Evolutionary conservation across 2,329 filamentous ascomycete species (phyloP).

Genomic region (Chaetomiaceae sp.): DNA sequence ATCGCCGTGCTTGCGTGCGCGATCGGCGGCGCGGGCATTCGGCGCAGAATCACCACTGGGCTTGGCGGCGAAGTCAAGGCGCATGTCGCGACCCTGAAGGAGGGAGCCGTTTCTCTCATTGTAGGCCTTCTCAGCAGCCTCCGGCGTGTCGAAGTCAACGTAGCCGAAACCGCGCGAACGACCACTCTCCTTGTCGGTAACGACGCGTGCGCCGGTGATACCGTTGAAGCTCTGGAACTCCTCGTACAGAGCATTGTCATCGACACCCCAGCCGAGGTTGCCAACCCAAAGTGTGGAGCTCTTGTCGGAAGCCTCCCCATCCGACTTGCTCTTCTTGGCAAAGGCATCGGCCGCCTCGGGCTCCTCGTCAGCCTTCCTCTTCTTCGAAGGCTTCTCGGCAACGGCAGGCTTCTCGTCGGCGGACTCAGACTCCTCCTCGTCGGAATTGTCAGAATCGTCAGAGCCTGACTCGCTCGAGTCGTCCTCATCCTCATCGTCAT

Average conservation of each 20-base stretch:
- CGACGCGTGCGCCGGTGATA: slow-evolving; percentile 68
- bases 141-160: slow-evolving; percentile 72
- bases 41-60: slow-evolving; percentile 26
- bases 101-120: slow-evolving; percentile 36
- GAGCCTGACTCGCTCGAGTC: slow-evolving; percentile 34
- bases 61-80: slow-evolving; percentile 38
- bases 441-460: slow-evolving; percentile 32
- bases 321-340: slow-evolving; percentile 66
- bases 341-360: slow-evolving; percentile 41
- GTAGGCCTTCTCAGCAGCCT: slow-evolving; percentile 39
- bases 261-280: slow-evolving; percentile 85
- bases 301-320: slow-evolving; percentile 45
- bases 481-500: slow-evolving; percentile 37
- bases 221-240: slow-evolving; percentile 79
- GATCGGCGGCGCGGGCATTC: slow-evolving; percentile 55
- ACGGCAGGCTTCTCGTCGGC: slow-evolving; percentile 34
- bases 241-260: slow-evolving; percentile 74
- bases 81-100: slow-evolving; percentile 36
- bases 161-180: slow-evolving; percentile 92
- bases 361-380: slow-evolving; percentile 59
- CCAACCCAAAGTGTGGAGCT: slow-evolving; percentile 78
- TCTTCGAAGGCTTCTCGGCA: slow-evolving; percentile 54
- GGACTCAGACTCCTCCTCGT: slow-evolving; percentile 31
- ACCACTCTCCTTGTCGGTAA: slow-evolving; percentile 75
- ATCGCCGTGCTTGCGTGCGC: slow-evolving; percentile 71